Evolutionary conservation across 371 early-diverging fungal species (phyloP).

Genomic region (Mucor circinelloides): DNA sequence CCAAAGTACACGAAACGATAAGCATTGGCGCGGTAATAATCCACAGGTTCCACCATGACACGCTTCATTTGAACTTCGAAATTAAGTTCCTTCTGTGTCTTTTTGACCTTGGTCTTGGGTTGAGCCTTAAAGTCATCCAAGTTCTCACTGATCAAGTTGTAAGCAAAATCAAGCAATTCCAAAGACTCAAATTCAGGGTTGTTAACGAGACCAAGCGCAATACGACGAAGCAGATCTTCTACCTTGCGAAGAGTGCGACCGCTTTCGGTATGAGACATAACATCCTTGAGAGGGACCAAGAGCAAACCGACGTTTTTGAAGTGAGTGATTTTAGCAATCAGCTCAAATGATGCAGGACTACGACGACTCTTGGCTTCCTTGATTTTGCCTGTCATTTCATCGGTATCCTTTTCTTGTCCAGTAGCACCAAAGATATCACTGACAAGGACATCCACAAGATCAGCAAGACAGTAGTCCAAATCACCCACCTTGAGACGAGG

Average conservation of each 20-base stretch:
- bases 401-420: slow-evolving; percentile 88
- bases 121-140: slow-evolving; percentile 59
- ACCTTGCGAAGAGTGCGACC: slow-evolving; percentile 75
- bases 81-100: slow-evolving; percentile 62
- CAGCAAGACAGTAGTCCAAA: slow-evolving; percentile 78
- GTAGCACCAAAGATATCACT: slow-evolving; percentile 91
- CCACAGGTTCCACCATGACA: slow-evolving; percentile 48
- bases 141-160: slow-evolving; percentile 84
- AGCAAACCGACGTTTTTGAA: slow-evolving; percentile 69
- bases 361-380: slow-evolving; percentile 85
- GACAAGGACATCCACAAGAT: slow-evolving; percentile 71
- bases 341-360: slow-evolving; percentile 83
- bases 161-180: slow-evolving; percentile 78
- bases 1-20: slow-evolving; percentile 94
- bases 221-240: slow-evolving; percentile 75
- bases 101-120: slow-evolving; percentile 45
- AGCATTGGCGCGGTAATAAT: slow-evolving; percentile 78
- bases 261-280: slow-evolving; percentile 84
- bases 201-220: slow-evolving; percentile 77
- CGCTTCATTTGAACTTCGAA: slow-evolving; percentile 77
- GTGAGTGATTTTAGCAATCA: slow-evolving; percentile 65
- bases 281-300: slow-evolving; percentile 83
- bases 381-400: slow-evolving; percentile 86
- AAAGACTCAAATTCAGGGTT: slow-evolving; percentile 71
- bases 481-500: slow-evolving; percentile 67